These are phyloP conservation scores for Linanthus parryae DNA, from an alignment of 148 eudicot species.

Conservation along the genomic window DNA sequence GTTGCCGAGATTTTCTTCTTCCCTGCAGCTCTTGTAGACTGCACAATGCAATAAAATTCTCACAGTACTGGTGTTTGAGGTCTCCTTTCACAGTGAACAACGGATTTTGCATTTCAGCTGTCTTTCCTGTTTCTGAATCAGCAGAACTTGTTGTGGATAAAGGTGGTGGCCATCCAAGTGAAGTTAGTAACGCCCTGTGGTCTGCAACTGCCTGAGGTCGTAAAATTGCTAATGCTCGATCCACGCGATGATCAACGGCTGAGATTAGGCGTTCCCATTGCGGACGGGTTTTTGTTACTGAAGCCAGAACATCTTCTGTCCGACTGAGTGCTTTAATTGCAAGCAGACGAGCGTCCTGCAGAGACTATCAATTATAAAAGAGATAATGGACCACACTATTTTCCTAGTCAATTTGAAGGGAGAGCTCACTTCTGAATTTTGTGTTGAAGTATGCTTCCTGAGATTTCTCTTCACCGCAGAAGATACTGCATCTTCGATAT, in stretches of 20 bases:
- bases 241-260: conserved; percentile 89
- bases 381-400: conserved; percentile 4
- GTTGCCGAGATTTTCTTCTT: conserved; percentile 75
- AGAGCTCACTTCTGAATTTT: conserved; percentile 51
- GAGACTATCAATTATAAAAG: conserved; percentile 12
- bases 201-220: conserved; percentile 96
- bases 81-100: conserved; percentile 70
- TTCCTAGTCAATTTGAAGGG: background rate
- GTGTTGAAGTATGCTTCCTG: conserved; percentile 32
- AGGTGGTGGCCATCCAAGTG: conserved; percentile 95
- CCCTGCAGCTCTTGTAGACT: conserved; percentile 77
- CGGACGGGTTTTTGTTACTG: conserved; percentile 58
- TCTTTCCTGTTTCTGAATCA: conserved; percentile 32
- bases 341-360: conserved; percentile 48
- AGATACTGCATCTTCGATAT: conserved; percentile 89
- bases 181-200: conserved; percentile 74
- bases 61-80: conserved; percentile 67
- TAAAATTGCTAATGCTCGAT: conserved; percentile 74
- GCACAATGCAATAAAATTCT: conserved; percentile 76
- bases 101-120: conserved; percentile 58
- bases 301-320: conserved; percentile 56
- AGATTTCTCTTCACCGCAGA: conserved; percentile 53
- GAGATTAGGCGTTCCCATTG: conserved; percentile 75
- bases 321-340: conserved; percentile 62
- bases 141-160: conserved; percentile 49